These are phyloP conservation scores for Butyriboletus loyo DNA, from an alignment of 768 basidiomycete genomes.

Conservation along the genomic window DNA sequence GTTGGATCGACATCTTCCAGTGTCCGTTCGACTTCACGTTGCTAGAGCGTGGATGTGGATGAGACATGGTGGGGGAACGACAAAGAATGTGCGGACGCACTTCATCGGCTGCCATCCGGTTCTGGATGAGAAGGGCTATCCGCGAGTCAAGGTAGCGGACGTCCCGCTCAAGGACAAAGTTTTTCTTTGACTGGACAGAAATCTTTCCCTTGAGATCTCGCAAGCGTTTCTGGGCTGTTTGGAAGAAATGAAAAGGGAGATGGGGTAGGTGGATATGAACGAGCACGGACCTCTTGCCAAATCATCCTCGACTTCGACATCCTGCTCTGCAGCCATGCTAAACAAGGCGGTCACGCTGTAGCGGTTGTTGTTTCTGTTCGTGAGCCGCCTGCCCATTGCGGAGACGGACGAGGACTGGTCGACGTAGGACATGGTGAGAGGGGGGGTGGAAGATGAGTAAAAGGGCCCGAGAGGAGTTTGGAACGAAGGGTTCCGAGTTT, in stretches of 20 bases:
- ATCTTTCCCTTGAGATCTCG: constrained; percentile 96
- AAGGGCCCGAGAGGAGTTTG: constrained; percentile 1
- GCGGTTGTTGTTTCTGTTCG: constrained; percentile 92
- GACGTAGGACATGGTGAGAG: constrained; percentile 51
- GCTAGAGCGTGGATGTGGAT: constrained; percentile 43
- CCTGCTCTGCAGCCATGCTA: constrained; percentile 98
- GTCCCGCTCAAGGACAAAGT: constrained; percentile 98
- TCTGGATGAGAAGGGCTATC: constrained; percentile 96
- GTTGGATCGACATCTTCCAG: constrained; percentile 94
- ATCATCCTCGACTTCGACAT: constrained; percentile 97
- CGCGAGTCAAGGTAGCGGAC: constrained; percentile 97
- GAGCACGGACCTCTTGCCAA: constrained; percentile 75
- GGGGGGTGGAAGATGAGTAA: background rate
- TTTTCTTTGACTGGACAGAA: constrained; percentile 98
- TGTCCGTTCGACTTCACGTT: constrained; percentile 92
- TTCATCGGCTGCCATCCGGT: constrained; percentile 95
- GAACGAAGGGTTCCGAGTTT: constrained; percentile 7
- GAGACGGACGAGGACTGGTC: constrained; percentile 56
- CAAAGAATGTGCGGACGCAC: constrained; percentile 41
- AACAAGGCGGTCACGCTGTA: constrained; percentile 95
- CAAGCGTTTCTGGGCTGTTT: constrained; percentile 89
- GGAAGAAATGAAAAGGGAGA: background rate
- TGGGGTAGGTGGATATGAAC: background rate
- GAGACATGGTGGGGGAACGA: constrained; percentile 1
- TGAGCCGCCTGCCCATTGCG: constrained; percentile 70